These are phyloP conservation scores for Ettlia oleoabundans DNA, from an alignment of 139 green algal genomes.

Conservation along the genomic window DNA sequence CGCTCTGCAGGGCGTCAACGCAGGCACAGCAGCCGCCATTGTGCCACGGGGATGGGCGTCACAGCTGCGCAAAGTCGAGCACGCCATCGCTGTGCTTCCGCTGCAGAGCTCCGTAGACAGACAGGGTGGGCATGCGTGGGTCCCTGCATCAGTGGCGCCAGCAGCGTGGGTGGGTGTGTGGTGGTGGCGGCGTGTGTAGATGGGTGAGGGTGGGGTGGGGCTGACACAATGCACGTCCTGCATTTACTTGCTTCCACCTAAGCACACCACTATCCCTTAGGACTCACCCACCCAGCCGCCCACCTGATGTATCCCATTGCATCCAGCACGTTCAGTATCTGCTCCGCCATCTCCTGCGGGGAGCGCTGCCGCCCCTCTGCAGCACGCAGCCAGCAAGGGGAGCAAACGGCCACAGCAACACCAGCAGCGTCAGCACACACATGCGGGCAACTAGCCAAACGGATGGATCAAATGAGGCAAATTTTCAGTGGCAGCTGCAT, in stretches of 20 bases:
- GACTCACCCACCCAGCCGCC: neutral
- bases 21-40: too few relatives aligned
- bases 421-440: neutral
- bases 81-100: constrained; percentile 26
- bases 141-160: constrained; percentile 16
- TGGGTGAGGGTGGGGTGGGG: neutral
- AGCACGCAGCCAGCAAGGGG: neutral
- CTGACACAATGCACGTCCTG: neutral
- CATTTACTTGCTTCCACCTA: neutral
- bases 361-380: constrained; percentile 19
- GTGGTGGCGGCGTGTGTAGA: neutral
- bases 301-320: constrained; percentile 33
- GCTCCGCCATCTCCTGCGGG: constrained; percentile 29
- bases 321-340: constrained; percentile 28
- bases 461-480: too few relatives aligned
- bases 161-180: too few relatives aligned
- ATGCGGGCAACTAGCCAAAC: too few relatives aligned
- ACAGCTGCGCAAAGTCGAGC: constrained; percentile 20
- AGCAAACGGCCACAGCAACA: too few relatives aligned
- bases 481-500: too few relatives aligned
- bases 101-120: constrained; percentile 16
- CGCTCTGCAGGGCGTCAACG: too few relatives aligned
- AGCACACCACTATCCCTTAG: neutral
- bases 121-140: constrained; percentile 31
- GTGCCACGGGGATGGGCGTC: too few relatives aligned